Percentiles rank a stretch among this genome's conserved stretches.
Conservation (phyloP, 768 basidiomycete genomes). For the Steccherinum ochraceum region DNA sequence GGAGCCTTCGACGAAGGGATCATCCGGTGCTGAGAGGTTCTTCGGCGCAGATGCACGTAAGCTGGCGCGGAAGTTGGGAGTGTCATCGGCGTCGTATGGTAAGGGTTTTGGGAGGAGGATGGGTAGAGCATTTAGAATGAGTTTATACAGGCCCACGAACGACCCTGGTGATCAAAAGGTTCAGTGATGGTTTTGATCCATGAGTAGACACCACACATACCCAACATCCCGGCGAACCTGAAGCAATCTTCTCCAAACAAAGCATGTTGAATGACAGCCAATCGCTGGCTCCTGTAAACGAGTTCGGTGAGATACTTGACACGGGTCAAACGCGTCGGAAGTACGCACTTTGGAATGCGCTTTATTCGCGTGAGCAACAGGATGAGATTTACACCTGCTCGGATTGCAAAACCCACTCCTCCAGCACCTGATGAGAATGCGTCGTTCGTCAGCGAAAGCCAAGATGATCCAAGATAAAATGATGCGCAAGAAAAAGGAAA, state of each 20-base stretch:
- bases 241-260: constrained; percentile 79
- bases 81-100: constrained; percentile 1
- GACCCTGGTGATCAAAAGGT: constrained; percentile 39
- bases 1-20: constrained; percentile 6
- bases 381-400: constrained; percentile 79
- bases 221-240: constrained; percentile 85
- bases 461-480: background rate
- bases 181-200: background rate
- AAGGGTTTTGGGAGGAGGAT: constrained; percentile 50
- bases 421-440: constrained; percentile 72
- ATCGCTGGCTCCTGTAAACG: constrained; percentile 47
- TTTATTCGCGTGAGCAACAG: constrained; percentile 71
- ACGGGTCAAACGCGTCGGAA: background rate
- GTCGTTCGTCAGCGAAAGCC: background rate
- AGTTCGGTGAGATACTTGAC: background rate
- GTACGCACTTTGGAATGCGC: constrained; percentile 53
- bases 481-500: background rate
- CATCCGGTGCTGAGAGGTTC: background rate
- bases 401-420: constrained; percentile 70
- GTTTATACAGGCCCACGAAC: constrained; percentile 75
- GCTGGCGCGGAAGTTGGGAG: constrained; percentile 4
- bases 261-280: constrained; percentile 69
- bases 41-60: constrained; percentile 7
- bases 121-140: constrained; percentile 71
- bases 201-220: constrained; percentile 28